Evolutionary conservation across 2,329 filamentous ascomycete species (phyloP), one percentile per base, ranked within the genome.

Genomic region (Exophiala dermatitidis): DNA sequence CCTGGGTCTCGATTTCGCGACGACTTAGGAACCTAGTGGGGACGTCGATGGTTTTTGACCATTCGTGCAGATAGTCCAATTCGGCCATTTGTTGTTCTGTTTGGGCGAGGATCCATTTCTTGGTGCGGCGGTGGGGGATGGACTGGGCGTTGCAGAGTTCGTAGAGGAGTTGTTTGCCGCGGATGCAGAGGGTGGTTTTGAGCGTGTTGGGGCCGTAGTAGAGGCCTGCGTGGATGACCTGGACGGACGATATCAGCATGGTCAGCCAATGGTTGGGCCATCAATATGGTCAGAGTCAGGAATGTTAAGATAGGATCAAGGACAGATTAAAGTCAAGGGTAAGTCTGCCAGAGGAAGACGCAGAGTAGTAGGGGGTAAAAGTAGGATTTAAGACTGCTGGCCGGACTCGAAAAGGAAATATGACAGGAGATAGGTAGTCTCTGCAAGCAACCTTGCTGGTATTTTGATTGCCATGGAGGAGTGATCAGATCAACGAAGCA

Each of bases 61-160:
- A 79, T 1, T 72, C 68, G 64, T 83, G 77, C 0, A 82, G 68
- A 41, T 74, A 74, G 2, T 71, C 56, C 41, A 71, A 73, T 1
- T 81, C 81, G n/a, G 73, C 77, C 66, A 80, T 78, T 73, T 97
- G 88, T 44, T 72, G 72, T 1, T 77, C 76, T 48, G 83, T 85
- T 73, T 97, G 93, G 0, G 91, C 91, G 1, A 97, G 87, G 64
- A 97, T 86, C 90, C 91, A 96, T 74, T 96, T 97, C 55, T 90
- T 90, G 28, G 83, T 86, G 66, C 85, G 85, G 50, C 77, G 77
- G 71, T 93, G 80, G 0, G 82, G 81, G 47, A 98, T 85, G 53
- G 71, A 69, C 63, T 87, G 74, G 52, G 72, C 72, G 3, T 73
- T 70, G 73, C 91, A 96, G 40, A 95, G 80, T 3, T 75, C 77